phyloP scores from a whole-genome alignment of 306 rosid genomes.

The Geum urbanum region DNA sequence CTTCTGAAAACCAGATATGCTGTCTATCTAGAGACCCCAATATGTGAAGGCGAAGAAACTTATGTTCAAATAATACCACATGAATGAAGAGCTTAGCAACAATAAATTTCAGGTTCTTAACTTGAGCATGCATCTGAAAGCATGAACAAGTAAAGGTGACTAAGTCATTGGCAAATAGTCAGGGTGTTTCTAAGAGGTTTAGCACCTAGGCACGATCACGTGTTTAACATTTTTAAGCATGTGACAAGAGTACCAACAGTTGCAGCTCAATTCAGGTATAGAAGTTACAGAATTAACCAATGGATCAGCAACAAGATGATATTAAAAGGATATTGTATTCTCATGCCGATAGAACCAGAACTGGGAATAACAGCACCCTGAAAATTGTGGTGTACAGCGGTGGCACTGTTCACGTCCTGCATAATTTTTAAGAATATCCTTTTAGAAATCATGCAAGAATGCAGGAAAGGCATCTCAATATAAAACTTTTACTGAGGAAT shows the following conservation, averaged over 20 bases:
- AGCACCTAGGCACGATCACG: not conserved
- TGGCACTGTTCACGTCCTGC: constrained; percentile 94
- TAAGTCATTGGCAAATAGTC: not conserved
- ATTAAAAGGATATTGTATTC: constrained; percentile 93
- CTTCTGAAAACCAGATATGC: not conserved
- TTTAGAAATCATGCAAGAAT: constrained; percentile 13
- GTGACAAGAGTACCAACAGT: not conserved
- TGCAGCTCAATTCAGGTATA: not conserved
- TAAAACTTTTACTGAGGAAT: constrained; percentile 7
- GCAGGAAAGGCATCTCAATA: constrained; percentile 1
- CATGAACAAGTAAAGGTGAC: not conserved
- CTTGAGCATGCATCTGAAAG: not conserved
- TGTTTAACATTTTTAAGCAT: not conserved
- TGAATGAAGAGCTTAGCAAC: not conserved
- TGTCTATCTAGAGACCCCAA: not conserved
- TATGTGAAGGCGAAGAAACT: not conserved
- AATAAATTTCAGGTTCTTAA: not conserved
- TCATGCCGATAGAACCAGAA: constrained; percentile 98
- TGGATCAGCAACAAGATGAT: constrained; percentile 14
- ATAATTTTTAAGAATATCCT: constrained; percentile 16
- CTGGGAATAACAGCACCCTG: constrained; percentile 99
- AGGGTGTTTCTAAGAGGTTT: not conserved
- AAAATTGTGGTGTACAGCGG: constrained; percentile 79
- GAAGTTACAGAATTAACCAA: constrained; percentile 8
- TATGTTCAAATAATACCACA: not conserved